These are phyloP conservation scores for Globisporangium sylvaticum DNA, from an alignment of 352 stramenopile species.

Conservation along the genomic window DNA sequence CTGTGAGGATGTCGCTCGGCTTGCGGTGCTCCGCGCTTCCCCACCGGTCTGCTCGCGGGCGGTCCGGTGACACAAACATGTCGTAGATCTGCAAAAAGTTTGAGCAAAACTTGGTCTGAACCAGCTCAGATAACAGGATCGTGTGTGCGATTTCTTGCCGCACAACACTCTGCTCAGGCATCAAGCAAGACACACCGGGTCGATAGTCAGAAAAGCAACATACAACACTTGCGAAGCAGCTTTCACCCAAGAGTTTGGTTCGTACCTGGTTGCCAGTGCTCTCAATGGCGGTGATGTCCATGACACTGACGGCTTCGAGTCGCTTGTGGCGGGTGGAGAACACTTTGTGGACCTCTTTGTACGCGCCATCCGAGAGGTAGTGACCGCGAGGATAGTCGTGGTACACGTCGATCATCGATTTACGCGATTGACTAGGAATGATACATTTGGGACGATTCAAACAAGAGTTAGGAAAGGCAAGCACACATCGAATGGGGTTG, in stretches of 20 bases:
- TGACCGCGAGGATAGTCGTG: constrained; percentile 52
- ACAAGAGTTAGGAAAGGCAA: not conserved
- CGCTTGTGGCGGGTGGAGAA: constrained; percentile 50
- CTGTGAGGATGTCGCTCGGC: constrained; percentile 55
- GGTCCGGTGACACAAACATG: constrained; percentile 86
- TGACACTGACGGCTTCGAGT: constrained; percentile 84
- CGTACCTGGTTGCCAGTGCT: constrained; percentile 83
- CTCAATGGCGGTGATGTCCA: constrained; percentile 91
- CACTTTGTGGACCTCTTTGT: constrained; percentile 89
- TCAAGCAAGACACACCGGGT: not conserved
- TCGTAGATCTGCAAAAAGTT: constrained; percentile 94
- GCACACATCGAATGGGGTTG: not conserved
- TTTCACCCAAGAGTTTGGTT: not conserved
- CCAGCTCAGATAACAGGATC: constrained; percentile 88
- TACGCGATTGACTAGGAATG: constrained; percentile 16
- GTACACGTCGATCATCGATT: constrained; percentile 47
- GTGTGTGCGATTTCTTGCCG: constrained; percentile 94
- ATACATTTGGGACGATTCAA: too few species aligned
- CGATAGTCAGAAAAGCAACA: not conserved
- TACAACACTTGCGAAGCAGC: not conserved
- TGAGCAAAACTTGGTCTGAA: constrained; percentile 84
- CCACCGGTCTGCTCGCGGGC: constrained; percentile 47
- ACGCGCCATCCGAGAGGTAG: constrained; percentile 79
- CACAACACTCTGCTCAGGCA: constrained; percentile 60
- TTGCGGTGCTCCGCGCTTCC: constrained; percentile 55